Evolutionary conservation across 345 rosid genomes (phyloP), one percentile per base, ranked within the genome.

Genomic region (Rhodomyrtus tomentosa): DNA sequence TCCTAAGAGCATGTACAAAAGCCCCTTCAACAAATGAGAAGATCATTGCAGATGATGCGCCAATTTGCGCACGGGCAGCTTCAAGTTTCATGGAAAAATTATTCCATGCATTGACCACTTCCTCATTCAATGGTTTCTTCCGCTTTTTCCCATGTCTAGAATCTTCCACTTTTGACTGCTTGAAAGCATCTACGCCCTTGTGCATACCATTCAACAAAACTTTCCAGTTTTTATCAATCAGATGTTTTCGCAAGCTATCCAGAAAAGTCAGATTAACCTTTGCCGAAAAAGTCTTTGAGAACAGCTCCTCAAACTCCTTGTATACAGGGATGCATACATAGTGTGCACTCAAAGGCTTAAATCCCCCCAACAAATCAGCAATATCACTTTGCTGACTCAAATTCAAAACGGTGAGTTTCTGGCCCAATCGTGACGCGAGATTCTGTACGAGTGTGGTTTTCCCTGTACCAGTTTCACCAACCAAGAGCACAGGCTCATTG

Each of bases 381-480:
- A 94, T 90, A 86, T 96, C 99, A 86, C 99, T 96, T 88, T 96
- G 99, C 88, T 96, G 99, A 90, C 99, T 96, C 91, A 96, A 91
- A 87, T 96, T 96, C 98, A 96, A 87, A 89, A 96, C 98, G 58
- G 94, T 94, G 81, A 96, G 96, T 85, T 87, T 94, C 93, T 94
- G 98, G 79, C 98, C 95, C 45, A 94, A 90, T 94, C 92, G 93
- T 76, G 58, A 86, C 54, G 98, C 98, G 83, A 96, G 87, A 88
- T 93, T 93, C 89, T 96, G 99, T 83, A 96, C 98, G 79, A 96
- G 94, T 49, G 99, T 96, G 68, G 99, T 96, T 93, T 96, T 96
- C 87, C 98, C 99, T 3, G 98, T 95, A 88, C 99, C 99, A 86
- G 99, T 96, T 94, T 96, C 99, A 84, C 99, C 99, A 87, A 96